A percentile compares a stretch with the other conserved stretches of the same genome.
Evolutionary conservation across 164 flowering plant genomes (phyloP).

Genomic region (Tetracentron sinense): DNA sequence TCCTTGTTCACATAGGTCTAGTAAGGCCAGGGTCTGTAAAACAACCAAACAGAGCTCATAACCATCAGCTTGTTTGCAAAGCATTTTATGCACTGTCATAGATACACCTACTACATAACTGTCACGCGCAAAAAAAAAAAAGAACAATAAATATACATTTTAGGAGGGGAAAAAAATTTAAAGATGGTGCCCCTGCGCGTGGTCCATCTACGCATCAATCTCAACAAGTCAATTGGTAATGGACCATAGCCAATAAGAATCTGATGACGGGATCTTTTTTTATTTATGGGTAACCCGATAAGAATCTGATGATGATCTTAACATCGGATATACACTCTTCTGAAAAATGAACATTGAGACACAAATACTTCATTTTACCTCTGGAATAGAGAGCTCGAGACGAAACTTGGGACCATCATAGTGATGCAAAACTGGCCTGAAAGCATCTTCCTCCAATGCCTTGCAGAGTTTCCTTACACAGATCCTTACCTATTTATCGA

Average conservation of each 20-base stretch:
- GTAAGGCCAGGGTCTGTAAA: conserved; percentile 66
- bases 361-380: conserved; percentile 38
- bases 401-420: conserved; percentile 91
- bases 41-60: not conserved
- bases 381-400: conserved; percentile 79
- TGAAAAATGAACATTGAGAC: not conserved
- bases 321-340: no score
- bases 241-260: no score
- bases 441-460: conserved; percentile 78
- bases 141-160: no score
- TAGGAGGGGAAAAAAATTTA: no score
- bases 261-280: no score
- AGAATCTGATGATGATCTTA: no score
- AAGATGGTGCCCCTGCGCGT: no score
- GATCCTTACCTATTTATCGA: conserved; percentile 58
- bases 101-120: no score
- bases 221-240: not conserved
- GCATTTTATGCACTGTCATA: no score
- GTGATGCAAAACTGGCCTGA: conserved; percentile 79
- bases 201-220: not conserved
- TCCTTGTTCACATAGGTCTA: conserved; percentile 78
- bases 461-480: conserved; percentile 61
- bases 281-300: no score
- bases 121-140: no score
- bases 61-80: not conserved